phyloP scores from a whole-genome alignment of 768 basidiomycete genomes.

The Suillus placidus region DNA sequence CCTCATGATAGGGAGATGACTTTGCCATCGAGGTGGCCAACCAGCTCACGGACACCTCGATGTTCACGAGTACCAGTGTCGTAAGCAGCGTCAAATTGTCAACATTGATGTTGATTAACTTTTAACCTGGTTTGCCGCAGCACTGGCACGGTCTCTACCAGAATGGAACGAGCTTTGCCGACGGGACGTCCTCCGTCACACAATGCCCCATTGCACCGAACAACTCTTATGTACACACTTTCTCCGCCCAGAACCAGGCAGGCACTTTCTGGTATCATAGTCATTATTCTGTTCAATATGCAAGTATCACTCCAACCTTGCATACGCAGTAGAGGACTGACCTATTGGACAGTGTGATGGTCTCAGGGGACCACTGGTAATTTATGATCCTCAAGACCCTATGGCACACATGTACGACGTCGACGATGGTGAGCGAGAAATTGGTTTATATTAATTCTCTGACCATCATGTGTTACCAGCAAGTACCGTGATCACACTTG shows the following conservation, averaged over 20 bases:
- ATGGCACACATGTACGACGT: conserved; percentile 41
- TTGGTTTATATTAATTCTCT: background rate
- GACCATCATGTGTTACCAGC: conserved; percentile 17
- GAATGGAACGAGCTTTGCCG: conserved; percentile 43
- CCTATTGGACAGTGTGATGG: conserved; percentile 21
- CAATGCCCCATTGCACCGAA: conserved; percentile 32
- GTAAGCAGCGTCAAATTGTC: conserved; percentile 32
- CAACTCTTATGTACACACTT: conserved; percentile 25
- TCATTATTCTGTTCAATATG: conserved; percentile 42
- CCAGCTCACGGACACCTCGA: conserved; percentile 43
- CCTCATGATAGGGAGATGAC: conserved; percentile 34
- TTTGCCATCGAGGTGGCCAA: conserved; percentile 50
- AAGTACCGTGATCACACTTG: conserved; percentile 46
- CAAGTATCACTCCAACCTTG: conserved; percentile 1
- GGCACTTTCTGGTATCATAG: conserved; percentile 41
- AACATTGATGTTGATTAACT: background rate
- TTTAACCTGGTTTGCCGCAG: conserved; percentile 27
- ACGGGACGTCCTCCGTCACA: conserved; percentile 43
- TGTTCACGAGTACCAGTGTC: conserved; percentile 53
- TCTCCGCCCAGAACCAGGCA: conserved; percentile 25
- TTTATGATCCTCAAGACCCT: conserved; percentile 48
- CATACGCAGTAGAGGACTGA: background rate
- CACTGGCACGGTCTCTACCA: conserved; percentile 61
- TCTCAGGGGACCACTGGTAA: conserved; percentile 34
- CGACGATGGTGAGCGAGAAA: conserved; percentile 39